Percentiles rank a stretch among this genome's conserved stretches.
These are phyloP conservation scores for Wickerhamiella domercqiae DNA, from an alignment of 805 yeast species.

Conservation along the genomic window DNA sequence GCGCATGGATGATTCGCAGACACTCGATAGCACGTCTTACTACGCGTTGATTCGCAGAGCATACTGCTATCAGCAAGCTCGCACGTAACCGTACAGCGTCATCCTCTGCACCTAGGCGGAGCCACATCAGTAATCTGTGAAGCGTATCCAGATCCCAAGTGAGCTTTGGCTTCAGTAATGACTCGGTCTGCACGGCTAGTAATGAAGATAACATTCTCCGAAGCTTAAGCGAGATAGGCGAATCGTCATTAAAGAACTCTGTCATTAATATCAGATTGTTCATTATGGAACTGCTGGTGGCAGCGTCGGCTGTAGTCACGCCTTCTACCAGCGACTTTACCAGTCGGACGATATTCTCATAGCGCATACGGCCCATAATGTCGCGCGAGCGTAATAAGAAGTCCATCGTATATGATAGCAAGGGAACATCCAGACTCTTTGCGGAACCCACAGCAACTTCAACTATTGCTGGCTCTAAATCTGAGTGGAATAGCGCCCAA, in stretches of 20 bases:
- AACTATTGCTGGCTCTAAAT: background rate
- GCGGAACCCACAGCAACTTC: background rate
- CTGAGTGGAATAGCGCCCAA: background rate
- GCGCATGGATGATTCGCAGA: background rate
- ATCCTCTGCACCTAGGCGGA: background rate
- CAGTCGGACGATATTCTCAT: background rate
- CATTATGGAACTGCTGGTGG: background rate
- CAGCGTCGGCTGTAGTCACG: background rate
- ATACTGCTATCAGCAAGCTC: constrained; percentile 1
- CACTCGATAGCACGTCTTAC: constrained; percentile 3
- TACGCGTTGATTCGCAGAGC: constrained; percentile 1
- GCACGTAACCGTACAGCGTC: constrained; percentile 2
- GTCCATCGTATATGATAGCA: background rate
- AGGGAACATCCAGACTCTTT: background rate
- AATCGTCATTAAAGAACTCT: background rate
- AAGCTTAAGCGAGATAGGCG: background rate
- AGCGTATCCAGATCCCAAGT: constrained; percentile 1
- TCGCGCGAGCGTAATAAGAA: background rate
- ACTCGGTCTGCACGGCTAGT: background rate
- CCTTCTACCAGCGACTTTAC: background rate
- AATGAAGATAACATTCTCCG: background rate
- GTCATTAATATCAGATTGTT: background rate
- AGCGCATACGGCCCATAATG: background rate
- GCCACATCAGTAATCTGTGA: background rate
- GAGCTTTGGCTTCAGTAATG: constrained; percentile 1